Conservation (phyloP, 306 rosid species). For the Elaeagnus macrophylla region DNA sequence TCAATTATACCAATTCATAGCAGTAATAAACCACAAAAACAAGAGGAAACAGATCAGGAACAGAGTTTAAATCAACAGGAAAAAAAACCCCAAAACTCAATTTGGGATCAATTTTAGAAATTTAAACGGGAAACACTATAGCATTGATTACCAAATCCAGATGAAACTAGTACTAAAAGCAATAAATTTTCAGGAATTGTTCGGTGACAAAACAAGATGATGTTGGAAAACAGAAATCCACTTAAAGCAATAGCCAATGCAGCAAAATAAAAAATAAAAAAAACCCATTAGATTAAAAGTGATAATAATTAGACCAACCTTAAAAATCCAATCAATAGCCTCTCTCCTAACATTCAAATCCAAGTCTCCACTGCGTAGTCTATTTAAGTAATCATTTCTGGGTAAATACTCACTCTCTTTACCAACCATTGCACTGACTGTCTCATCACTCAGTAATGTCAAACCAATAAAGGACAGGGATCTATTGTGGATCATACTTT, state of each 20-base stretch:
- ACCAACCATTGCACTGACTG: slow-evolving; percentile 34
- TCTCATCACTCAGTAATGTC: slow-evolving; percentile 38
- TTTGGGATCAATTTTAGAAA: no score
- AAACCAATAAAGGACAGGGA: slow-evolving; percentile 28
- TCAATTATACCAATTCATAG: no score
- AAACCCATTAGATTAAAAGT: slow-evolving; percentile 15
- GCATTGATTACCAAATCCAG: no score
- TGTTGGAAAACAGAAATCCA: no score
- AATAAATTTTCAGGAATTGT: no score
- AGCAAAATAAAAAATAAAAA: slow-evolving; percentile 13
- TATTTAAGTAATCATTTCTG: slow-evolving; percentile 44
- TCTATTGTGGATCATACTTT: slow-evolving; percentile 21
- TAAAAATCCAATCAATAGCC: slow-evolving; percentile 73
- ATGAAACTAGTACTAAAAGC: no score
- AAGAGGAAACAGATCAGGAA: background rate
- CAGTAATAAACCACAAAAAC: background rate
- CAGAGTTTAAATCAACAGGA: slow-evolving; percentile 1
- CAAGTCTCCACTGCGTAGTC: slow-evolving; percentile 56
- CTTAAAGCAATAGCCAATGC: no score
- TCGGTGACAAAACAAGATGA: no score
- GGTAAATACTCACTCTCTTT: slow-evolving; percentile 57
- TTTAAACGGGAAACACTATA: no score
- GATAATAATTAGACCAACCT: slow-evolving; percentile 36
- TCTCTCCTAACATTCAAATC: slow-evolving; percentile 49
- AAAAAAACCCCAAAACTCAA: no score